Percentiles rank a stretch among this genome's conserved stretches.
Conservation (phyloP, 1,284 basidiomycete species). For the Trichosporon sp. region DNA sequence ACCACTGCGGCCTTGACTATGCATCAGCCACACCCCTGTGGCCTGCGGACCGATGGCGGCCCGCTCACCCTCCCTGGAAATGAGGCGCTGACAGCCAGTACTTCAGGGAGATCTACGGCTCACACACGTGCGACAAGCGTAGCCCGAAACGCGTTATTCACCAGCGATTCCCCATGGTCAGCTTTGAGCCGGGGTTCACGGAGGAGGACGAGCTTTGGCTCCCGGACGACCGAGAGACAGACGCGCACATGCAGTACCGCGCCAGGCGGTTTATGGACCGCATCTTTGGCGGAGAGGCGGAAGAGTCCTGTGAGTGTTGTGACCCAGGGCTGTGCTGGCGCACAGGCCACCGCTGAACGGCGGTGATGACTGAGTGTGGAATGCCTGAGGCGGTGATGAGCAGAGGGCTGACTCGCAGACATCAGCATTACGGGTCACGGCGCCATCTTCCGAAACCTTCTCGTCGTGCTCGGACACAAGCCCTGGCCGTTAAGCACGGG, state of each 20-base stretch:
- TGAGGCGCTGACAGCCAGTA: constrained; percentile 23
- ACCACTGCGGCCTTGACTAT: too few species aligned
- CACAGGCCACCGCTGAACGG: not conserved
- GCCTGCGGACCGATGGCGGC: too few species aligned
- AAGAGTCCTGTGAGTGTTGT: constrained; percentile 52
- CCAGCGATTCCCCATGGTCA: constrained; percentile 57
- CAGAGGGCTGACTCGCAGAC: constrained; percentile 26
- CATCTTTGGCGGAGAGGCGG: constrained; percentile 54
- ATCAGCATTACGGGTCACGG: constrained; percentile 51
- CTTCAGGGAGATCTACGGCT: constrained; percentile 45
- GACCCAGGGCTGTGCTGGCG: too few species aligned
- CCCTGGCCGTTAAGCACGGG: constrained; percentile 44
- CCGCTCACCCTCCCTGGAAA: too few species aligned
- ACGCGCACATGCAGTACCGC: constrained; percentile 56
- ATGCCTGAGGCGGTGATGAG: not conserved
- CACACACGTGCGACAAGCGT: constrained; percentile 45
- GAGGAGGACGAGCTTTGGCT: constrained; percentile 70
- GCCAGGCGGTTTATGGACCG: constrained; percentile 58
- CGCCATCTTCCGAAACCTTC: constrained; percentile 45
- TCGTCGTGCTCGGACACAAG: constrained; percentile 43
- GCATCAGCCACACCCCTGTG: too few species aligned
- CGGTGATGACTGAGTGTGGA: not conserved
- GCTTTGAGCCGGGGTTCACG: constrained; percentile 61
- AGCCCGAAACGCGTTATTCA: constrained; percentile 54
- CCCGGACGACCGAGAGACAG: constrained; percentile 60